phyloP scores from a whole-genome alignment of 306 rosid genomes.

The Sphenostylis stenocarpa region DNA sequence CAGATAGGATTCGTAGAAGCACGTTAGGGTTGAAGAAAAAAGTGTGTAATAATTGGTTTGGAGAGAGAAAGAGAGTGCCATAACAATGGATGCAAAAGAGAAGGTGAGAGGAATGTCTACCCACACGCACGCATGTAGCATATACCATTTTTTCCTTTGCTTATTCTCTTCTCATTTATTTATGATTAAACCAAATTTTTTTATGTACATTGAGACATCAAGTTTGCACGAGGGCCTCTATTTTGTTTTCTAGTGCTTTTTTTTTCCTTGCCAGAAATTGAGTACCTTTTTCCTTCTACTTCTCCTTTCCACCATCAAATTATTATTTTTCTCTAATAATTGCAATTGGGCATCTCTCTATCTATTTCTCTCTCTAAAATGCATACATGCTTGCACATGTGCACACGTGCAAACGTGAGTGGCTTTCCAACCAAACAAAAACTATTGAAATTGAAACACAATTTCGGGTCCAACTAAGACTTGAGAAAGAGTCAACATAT shows the following conservation, averaged over 20 bases:
- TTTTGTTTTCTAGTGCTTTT: constrained; percentile 67
- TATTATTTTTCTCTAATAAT: constrained; percentile 40
- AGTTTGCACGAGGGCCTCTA: constrained; percentile 94
- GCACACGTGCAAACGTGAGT: constrained; percentile 45
- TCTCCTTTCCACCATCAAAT: constrained; percentile 8
- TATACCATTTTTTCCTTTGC: constrained; percentile 34
- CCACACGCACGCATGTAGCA: constrained; percentile 58
- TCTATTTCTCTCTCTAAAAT: not conserved
- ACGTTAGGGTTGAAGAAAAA: constrained; percentile 30
- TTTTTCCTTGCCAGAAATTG: constrained; percentile 39
- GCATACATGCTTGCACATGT: constrained; percentile 37
- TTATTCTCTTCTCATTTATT: constrained; percentile 6
- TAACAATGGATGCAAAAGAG: constrained; percentile 30
- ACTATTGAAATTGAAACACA: constrained; percentile 8
- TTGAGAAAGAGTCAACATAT: constrained; percentile 18
- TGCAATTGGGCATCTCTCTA: constrained; percentile 12
- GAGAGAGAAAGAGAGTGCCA: constrained; percentile 18
- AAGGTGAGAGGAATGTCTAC: constrained; percentile 47
- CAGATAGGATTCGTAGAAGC: constrained; percentile 29
- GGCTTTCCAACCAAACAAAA: constrained; percentile 11
- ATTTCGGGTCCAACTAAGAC: constrained; percentile 14
- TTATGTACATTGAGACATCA: constrained; percentile 59
- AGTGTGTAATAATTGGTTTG: constrained; percentile 35
- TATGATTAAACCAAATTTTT: constrained; percentile 38
- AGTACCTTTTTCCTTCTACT: constrained; percentile 13